Base-by-base conservation (phyloP, 2,329 filamentous ascomycete species). In the Myriosclerotinia duriaeana region DNA sequence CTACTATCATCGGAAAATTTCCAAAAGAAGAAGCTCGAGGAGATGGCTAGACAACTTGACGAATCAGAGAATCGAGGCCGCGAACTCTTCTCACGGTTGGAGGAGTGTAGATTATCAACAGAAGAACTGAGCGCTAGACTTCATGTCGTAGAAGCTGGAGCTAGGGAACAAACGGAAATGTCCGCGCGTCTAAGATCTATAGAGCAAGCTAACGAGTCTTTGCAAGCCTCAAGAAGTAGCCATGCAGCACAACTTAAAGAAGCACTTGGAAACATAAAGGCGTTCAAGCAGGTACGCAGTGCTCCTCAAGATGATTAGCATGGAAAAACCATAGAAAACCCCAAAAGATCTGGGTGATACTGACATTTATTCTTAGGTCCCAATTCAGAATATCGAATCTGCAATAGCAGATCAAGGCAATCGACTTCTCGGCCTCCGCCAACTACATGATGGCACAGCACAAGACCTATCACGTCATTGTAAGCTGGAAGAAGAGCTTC, bases 61-160 rank as follows among this genome's bases (percentile, higher is more conserved):
- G 63, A 60, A 36, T 52, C 44, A 14, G 42, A 59, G 12, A 65
- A 34, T 48, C 54, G 48, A 9, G 53, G 22, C 12, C 34, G 38
- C 22, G 36, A 60, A 17, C 38, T 65, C 12, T 48, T 30, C 3
- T 65, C 63, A 8, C 42, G 30, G 5, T 34, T 60, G 34, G 36
- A 65, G 36, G 34, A 44, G 20, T 60, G 22, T 20, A 59, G 42
- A 46, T 26, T 26, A 22, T 52, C 48, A 22, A 42, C 53, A 20
- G 54, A 65, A n/a, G 20, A 38, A 42, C 5, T 44, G 6, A 65
- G 22, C 26, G 63, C 55, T 52, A 59, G 63, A 26, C 54, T 65
- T 40, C 17, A 40, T 14, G 63, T 44, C 14, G 44, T 22, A 7
- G 63, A 65, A 42, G 40, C 42, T 36, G n/a, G 34, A 38, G 38